These are phyloP conservation scores for Hansenula sp. DNA, from an alignment of 1,139 yeast genomes.

Conservation along the genomic window DNA sequence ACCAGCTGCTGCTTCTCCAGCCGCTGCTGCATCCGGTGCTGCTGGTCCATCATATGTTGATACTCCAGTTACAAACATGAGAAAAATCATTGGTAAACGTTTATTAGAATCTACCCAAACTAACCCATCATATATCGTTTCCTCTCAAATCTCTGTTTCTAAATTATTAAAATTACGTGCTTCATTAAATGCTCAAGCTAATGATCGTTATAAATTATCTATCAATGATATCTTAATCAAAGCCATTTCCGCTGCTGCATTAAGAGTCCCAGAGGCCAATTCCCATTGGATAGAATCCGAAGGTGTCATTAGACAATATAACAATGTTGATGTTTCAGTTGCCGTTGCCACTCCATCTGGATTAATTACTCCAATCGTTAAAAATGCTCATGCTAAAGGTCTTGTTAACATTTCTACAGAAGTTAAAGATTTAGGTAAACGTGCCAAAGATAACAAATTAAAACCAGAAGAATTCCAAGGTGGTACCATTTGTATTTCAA, in stretches of 20 bases:
- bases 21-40: constrained; percentile 40
- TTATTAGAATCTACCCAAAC: constrained; percentile 79
- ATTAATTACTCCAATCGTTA: constrained; percentile 91
- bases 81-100: constrained; percentile 91
- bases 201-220: constrained; percentile 86
- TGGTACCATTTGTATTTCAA: constrained; percentile 96
- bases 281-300: constrained; percentile 89
- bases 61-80: constrained; percentile 85
- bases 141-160: constrained; percentile 80
- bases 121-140: constrained; percentile 90
- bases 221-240: constrained; percentile 92
- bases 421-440: constrained; percentile 90
- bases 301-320: constrained; percentile 89
- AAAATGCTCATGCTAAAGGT: constrained; percentile 84
- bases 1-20: constrained; percentile 36
- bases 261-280: constrained; percentile 91
- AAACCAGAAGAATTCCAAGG: constrained; percentile 98
- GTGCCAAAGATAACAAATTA: constrained; percentile 92
- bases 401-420: constrained; percentile 74
- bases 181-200: constrained; percentile 79
- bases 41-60: constrained; percentile 61
- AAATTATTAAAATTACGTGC: constrained; percentile 91
- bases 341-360: constrained; percentile 99
- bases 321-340: constrained; percentile 91
- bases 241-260: constrained; percentile 88